phyloP scores from a whole-genome alignment of 116 monocot species.

The Trichopus zeylanicus region DNA sequence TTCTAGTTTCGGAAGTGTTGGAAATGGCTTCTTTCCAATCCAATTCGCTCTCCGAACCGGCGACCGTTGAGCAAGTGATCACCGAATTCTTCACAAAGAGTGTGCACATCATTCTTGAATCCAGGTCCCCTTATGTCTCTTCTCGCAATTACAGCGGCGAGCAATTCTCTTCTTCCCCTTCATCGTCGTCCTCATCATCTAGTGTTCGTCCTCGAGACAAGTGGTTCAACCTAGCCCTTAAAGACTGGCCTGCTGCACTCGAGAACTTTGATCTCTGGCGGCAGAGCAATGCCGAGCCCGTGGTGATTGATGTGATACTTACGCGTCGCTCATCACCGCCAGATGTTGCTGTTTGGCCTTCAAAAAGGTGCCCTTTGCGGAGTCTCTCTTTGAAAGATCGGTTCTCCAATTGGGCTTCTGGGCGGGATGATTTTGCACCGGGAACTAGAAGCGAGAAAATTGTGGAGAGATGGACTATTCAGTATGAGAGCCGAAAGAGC shows the following conservation, averaged over 20 bases:
- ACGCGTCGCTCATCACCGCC: background rate
- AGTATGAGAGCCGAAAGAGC: conserved; percentile 49
- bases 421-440: conserved; percentile 9
- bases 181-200: conserved; percentile 38
- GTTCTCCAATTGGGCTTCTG: conserved; percentile 7
- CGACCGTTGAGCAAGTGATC: conserved; percentile 75
- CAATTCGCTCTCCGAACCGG: conserved; percentile 33
- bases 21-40: no score
- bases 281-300: conserved; percentile 60
- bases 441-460: conserved; percentile 28
- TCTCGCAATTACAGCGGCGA: conserved; percentile 50
- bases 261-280: conserved; percentile 83
- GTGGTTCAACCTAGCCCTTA: conserved; percentile 86
- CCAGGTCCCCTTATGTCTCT: conserved; percentile 60
- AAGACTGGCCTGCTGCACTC: conserved; percentile 59
- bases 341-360: background rate
- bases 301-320: conserved; percentile 69
- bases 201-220: conserved; percentile 55
- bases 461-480: conserved; percentile 79
- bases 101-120: conserved; percentile 80
- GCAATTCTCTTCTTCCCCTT: conserved; percentile 23
- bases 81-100: conserved; percentile 89
- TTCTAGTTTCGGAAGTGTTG: no score
- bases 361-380: conserved; percentile 17
- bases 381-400: conserved; percentile 20